Conservation (phyloP, 2,329 filamentous ascomycete genomes). For the Clarireedia paspali region DNA sequence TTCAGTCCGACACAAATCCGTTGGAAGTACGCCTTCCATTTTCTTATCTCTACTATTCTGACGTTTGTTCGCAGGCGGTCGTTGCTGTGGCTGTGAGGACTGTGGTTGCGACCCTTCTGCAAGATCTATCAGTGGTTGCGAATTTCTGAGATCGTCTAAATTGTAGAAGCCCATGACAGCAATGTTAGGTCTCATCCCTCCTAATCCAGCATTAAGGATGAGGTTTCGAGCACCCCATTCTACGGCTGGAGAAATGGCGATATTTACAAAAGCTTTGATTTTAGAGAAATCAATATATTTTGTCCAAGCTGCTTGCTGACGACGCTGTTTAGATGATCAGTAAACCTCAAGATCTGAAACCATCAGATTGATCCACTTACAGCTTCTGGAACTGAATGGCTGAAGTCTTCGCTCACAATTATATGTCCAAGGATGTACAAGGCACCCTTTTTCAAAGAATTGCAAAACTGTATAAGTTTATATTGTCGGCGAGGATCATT, state of each 20-base stretch:
- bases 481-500: slow-evolving; percentile 78
- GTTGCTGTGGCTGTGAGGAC: slow-evolving; percentile 15
- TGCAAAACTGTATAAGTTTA: slow-evolving; percentile 83
- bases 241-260: slow-evolving; percentile 72
- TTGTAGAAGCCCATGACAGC: slow-evolving; percentile 76
- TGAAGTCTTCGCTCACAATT: slow-evolving; percentile 78
- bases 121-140: slow-evolving; percentile 48
- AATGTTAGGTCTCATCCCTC: slow-evolving; percentile 85
- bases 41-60: slow-evolving; percentile 49
- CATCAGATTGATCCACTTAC: not conserved
- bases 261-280: slow-evolving; percentile 85
- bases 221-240: slow-evolving; percentile 83
- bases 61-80: slow-evolving; percentile 30
- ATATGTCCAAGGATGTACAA: slow-evolving; percentile 80
- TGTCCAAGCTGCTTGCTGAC: slow-evolving; percentile 71
- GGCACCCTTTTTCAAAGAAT: slow-evolving; percentile 80
- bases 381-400: slow-evolving; percentile 69
- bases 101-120: slow-evolving; percentile 38
- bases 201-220: slow-evolving; percentile 71
- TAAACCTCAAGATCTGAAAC: not conserved
- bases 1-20: slow-evolving; percentile 61
- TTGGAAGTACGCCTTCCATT: slow-evolving; percentile 54
- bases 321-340: slow-evolving; percentile 34
- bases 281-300: slow-evolving; percentile 80
- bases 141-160: slow-evolving; percentile 64